Base-by-base conservation (phyloP, 768 basidiomycete genomes). In the Glaciozyma martinii region DNA sequence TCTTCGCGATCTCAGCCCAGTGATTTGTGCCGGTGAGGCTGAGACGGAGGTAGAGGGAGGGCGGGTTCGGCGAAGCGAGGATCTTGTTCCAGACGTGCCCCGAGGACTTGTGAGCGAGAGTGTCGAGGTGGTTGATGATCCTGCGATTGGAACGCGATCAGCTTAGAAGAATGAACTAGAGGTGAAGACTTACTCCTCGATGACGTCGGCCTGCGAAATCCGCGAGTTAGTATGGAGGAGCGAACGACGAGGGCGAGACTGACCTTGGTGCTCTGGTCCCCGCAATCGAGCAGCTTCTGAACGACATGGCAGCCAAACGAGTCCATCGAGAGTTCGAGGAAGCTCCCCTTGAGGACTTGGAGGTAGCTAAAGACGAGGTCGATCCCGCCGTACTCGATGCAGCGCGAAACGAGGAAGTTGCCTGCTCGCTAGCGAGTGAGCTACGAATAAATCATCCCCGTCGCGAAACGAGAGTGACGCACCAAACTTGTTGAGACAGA, bases 361-460 rank as follows among this genome's bases (percentile, higher is more conserved):
- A 52, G 49, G 47, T 52, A 70, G 8, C 5, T 2, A 10, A 59
- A 23, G 23, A 47, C 52, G 46, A 62, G 52, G 3, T 12, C 18
- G 25, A 10, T n/a, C 25, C 65, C 68, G 47, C 59, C 62, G 8
- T 62, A 27, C 32, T 70, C 68, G 62, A 70, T 37, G 56, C 68
- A 70, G 56, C 65, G 65, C 42, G 61, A 63, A 46, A 66, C 68
- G 56, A 70, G 62, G 57, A 70, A 70, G 59, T 70, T 70, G 47
- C 67, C 67, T 68, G 49, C 7, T 1, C 3, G 27, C 32, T 29
- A 25, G 37, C 13, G 15, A n/a, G 23, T 56, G 23, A 56, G 23
- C 33, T 40, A 18, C 9, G 13, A 9, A 5, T 33, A 21, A 9
- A 9, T n/a, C n/a, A n/a, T n/a, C n/a, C n/a, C n/a, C n/a, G n/a